Evolutionary conservation across 495 filamentous ascomycete species (phyloP).

Genomic region (Penicillium paradoxum): DNA sequence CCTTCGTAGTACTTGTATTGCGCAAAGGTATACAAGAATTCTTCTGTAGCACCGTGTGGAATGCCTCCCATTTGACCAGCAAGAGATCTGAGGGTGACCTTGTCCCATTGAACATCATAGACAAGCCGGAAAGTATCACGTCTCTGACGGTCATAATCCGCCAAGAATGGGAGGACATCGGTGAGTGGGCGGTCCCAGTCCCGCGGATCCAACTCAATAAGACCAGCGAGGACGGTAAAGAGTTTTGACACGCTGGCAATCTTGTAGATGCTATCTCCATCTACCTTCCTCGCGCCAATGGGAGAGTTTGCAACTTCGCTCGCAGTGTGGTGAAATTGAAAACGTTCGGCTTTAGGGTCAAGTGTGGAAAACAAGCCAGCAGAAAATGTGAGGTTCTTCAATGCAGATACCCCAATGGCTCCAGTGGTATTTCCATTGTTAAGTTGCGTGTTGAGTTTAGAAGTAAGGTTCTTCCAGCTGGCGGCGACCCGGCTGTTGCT

Average conservation of each 20-base stretch:
- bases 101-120: constrained; percentile 36
- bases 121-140: constrained; percentile 6
- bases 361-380: constrained; percentile 34
- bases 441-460: constrained; percentile 18
- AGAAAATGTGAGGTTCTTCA: constrained; percentile 44
- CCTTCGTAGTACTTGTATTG: not conserved
- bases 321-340: constrained; percentile 33
- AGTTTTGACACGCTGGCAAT: constrained; percentile 51
- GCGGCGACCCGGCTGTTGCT: constrained; percentile 29
- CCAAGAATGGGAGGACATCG: constrained; percentile 41
- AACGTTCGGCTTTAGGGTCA: constrained; percentile 24
- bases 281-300: constrained; percentile 36
- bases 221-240: constrained; percentile 39
- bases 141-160: constrained; percentile 22
- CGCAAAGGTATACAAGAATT: constrained; percentile 1
- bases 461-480: constrained; percentile 39
- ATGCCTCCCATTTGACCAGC: constrained; percentile 38
- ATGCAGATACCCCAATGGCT: not conserved
- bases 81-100: constrained; percentile 41
- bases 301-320: constrained; percentile 10
- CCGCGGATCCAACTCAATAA: constrained; percentile 31
- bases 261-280: constrained; percentile 46
- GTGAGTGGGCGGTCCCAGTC: constrained; percentile 44
- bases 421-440: not conserved
- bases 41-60: constrained; percentile 27